Conservation (phyloP, 169 alveolate species). For the Sarcocystis neurona region DNA sequence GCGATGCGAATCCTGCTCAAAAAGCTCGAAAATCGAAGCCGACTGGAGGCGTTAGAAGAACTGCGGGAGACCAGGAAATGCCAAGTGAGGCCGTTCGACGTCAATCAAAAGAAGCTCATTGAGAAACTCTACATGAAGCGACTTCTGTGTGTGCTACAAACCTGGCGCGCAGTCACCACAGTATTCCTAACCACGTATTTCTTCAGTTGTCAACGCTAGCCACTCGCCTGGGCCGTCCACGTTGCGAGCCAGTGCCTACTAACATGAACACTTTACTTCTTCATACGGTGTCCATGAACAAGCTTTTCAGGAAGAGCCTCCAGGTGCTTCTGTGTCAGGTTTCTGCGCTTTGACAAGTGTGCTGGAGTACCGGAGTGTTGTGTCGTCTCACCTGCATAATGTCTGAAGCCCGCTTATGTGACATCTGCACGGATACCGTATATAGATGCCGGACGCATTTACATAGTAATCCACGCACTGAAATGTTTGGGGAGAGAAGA, state of each 20-base stretch:
- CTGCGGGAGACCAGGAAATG: slow-evolving; percentile 19
- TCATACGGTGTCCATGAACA: no score
- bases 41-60: background rate
- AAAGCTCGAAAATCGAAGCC: slow-evolving; percentile 5
- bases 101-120: background rate
- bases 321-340: no score
- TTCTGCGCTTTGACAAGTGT: no score
- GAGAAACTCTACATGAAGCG: background rate
- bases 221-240: background rate
- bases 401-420: background rate
- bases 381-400: background rate
- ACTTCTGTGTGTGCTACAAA: background rate
- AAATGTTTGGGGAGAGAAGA: background rate
- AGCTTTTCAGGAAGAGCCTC: no score
- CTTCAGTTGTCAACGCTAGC: background rate
- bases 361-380: background rate
- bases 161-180: background rate
- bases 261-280: no score
- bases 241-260: no score
- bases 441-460: background rate
- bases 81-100: background rate
- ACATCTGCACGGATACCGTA: background rate
- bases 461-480: background rate
- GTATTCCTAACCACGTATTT: background rate
- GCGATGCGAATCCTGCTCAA: background rate